A percentile compares a stretch with the other conserved stretches of the same genome.
These are phyloP conservation scores for Lactarius hengduanensis DNA, from an alignment of 768 basidiomycete species.

Conservation along the genomic window DNA sequence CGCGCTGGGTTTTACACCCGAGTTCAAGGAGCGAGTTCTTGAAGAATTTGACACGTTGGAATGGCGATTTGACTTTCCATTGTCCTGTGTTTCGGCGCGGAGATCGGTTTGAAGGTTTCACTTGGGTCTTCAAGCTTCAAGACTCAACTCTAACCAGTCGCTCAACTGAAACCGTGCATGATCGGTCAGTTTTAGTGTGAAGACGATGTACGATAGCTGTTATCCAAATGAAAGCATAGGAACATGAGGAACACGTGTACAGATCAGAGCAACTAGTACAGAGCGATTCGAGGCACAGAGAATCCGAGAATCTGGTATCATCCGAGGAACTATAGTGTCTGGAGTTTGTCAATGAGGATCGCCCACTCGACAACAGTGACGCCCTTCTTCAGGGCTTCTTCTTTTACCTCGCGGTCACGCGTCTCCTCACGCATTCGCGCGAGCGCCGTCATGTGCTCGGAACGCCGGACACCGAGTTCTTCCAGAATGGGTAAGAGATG, in stretches of 20 bases:
- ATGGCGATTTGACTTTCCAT: constrained; percentile 6
- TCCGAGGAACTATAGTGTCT: constrained; percentile 34
- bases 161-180: background rate
- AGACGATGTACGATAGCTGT: background rate
- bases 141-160: background rate
- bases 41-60: constrained; percentile 7
- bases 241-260: background rate
- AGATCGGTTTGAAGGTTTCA: constrained; percentile 7
- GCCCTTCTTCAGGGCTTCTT: constrained; percentile 64
- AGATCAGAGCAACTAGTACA: constrained; percentile 8
- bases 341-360: constrained; percentile 65
- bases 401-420: constrained; percentile 65
- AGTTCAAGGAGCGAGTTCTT: constrained; percentile 1
- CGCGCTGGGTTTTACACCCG: constrained; percentile 11
- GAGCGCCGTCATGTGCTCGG: constrained; percentile 64
- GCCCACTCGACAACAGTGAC: constrained; percentile 79
- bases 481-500: constrained; percentile 60
- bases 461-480: constrained; percentile 55
- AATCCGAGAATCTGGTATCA: constrained; percentile 7
- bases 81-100: constrained; percentile 15
- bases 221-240: constrained; percentile 5
- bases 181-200: background rate
- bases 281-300: background rate
- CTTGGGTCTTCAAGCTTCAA: background rate
- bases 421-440: constrained; percentile 61